A percentile compares a stretch with the other conserved stretches of the same genome.
Evolutionary conservation across 768 basidiomycete species (phyloP).

Genomic region (Trametes cingulata): DNA sequence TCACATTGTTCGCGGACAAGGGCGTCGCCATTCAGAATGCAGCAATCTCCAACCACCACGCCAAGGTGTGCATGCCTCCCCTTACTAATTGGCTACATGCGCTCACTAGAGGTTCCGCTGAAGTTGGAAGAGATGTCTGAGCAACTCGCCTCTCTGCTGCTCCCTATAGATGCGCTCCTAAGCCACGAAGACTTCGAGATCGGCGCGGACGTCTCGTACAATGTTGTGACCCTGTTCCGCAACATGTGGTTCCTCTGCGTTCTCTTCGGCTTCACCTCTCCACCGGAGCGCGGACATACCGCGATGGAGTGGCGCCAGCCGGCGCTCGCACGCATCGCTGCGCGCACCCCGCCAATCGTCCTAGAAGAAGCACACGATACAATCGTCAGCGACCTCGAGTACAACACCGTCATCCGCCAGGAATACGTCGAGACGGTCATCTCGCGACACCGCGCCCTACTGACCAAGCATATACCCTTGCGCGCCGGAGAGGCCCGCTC

Average conservation of each 20-base stretch:
- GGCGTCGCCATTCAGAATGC: slow-evolving; percentile 87
- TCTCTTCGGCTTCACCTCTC: slow-evolving; percentile 75
- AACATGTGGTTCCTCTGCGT: slow-evolving; percentile 94
- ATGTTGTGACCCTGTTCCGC: slow-evolving; percentile 76
- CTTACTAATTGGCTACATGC: no score
- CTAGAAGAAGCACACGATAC: slow-evolving; percentile 81
- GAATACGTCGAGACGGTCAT: slow-evolving; percentile 81
- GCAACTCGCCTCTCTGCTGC: slow-evolving; percentile 82
- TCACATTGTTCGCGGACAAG: slow-evolving; percentile 87
- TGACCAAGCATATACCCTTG: slow-evolving; percentile 66
- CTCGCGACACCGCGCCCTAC: slow-evolving; percentile 59
- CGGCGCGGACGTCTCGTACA: slow-evolving; percentile 52
- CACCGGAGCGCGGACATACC: slow-evolving; percentile 49
- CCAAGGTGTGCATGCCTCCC: slow-evolving; percentile 49
- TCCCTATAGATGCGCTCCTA: slow-evolving; percentile 89
- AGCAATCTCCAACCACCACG: slow-evolving; percentile 61
- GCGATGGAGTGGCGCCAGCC: slow-evolving; percentile 81
- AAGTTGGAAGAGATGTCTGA: slow-evolving; percentile 84
- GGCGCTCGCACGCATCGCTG: slow-evolving; percentile 76
- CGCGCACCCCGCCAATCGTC: slow-evolving; percentile 84
- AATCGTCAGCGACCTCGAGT: slow-evolving; percentile 86
- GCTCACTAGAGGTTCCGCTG: background rate
- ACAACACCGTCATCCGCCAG: slow-evolving; percentile 85
- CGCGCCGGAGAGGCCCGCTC: slow-evolving; percentile 69
- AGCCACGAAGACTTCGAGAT: slow-evolving; percentile 68